Evolutionary conservation across 306 rosid genomes (phyloP), one percentile per base, ranked within the genome.

Genomic region (Amphicarpaea edgeworthii): DNA sequence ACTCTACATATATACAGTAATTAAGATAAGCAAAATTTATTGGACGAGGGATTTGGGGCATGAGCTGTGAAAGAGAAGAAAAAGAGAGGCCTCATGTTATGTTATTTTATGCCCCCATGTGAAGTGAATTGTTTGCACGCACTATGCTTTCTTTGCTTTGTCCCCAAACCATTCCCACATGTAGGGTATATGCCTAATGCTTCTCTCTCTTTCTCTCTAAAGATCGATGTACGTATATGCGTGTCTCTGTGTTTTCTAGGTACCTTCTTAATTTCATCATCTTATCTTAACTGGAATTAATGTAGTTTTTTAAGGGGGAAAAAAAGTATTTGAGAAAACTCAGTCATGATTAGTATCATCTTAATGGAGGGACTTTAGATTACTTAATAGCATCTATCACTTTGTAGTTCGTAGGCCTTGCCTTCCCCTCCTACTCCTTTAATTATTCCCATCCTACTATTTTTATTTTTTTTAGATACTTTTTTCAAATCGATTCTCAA

Each of bases 91-190:
- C 43, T 21, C 4, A 51, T 74, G 86, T 76, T 77, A 83, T 76
- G 82, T 84, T 68, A 84, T 77, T 83, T 79, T 86, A 78, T 76
- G 79, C 79, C 15, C 89, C 96, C 98, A 91, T 88, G 97, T 93
- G 97, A 83, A 69, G 97, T 93, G 97, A 83, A 69, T 79, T 84
- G 89, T 80, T 91, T 70, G 84, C 92, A 86, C 77, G 85, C 91
- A 85, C 87, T 81, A 81, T 82, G 91, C 83, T 84, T 84, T 81
- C 87, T 84, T 82, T 84, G 84, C 93, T 91, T 83, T 93, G 92
- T 86, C 90, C 86, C 86, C 87, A 83, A 86, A 85, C 86, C 90
- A 83, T 79, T 79, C 87, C 85, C 97, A 88, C 97, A 91, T 93
- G 98, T 84, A 84, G 93, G 95, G 96, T 81, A 83, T 85, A 69